Evolutionary conservation across 2,329 filamentous ascomycete species (phyloP), one percentile per base, ranked within the genome.

Genomic region (Pseudopyricularia javanii): DNA sequence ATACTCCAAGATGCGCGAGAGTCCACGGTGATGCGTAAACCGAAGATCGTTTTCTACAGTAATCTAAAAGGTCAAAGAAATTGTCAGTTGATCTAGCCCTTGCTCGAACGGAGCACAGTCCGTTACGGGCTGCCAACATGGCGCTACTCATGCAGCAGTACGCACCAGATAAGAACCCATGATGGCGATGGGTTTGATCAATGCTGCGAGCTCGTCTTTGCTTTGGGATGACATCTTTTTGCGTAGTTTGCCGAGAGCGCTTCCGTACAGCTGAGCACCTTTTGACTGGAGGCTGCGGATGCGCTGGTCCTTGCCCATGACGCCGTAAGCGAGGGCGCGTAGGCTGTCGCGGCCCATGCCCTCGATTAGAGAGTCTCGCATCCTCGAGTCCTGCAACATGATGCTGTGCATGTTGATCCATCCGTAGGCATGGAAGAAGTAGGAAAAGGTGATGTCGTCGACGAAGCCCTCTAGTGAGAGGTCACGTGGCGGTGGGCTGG

Each of bases 321-420:
- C 52, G 9, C 56, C 57, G 35, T 58, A 60, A 26, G 57, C 53
- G 6, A 60, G 54, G 5, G 58, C 58, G 14, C 57, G 56, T 22
- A 60, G 55, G 32, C 57, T 56, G 53, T 59, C 56, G 14, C 58
- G 54, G 3, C 56, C 54, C 53, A 62, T 51, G 43, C 56, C 55
- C 26, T 55, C 50, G 24, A 53, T 47, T 30, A 61, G 56, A 14
- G 56, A 54, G 49, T 52, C 49, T 12, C 56, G 59, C 30, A 61
- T 52, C 11, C 57, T 49, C 6, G 55, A 40, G 50, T 62, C 59
- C 30, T 61, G 59, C 28, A 62, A 51, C 49, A 63, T 54, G 9
- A 61, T 56, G 45, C 61, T 63, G 56, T 61, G 59, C 56, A 63
- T 61, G 54, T 60, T 60, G 53, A 61, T 61, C 61, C 61, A 63